A percentile compares a stretch with the other conserved stretches of the same genome.
phyloP scores from a whole-genome alignment of 2,329 filamentous ascomycete genomes.

The Neoscytalidium dimidiatum region DNA sequence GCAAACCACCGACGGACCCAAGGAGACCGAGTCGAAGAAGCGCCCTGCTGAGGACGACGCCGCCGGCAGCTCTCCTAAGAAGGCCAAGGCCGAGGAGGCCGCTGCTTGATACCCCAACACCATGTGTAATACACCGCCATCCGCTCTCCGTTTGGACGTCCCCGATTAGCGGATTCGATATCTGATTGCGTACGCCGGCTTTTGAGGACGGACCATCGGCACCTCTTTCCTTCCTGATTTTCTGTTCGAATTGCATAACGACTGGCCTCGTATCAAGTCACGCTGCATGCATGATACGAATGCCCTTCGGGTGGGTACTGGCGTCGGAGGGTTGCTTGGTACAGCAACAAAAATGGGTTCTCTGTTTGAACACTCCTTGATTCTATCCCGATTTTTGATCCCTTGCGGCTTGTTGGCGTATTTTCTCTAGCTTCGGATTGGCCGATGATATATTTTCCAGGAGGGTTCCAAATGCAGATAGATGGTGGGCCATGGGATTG shows the following conservation, averaged over 20 bases:
- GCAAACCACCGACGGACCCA: slow-evolving; percentile 12
- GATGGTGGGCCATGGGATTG: neutral
- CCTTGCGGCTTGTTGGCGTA: slow-evolving; percentile 1
- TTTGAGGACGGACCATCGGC: neutral
- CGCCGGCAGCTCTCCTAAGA: slow-evolving; percentile 46
- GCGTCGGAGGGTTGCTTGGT: slow-evolving; percentile 6
- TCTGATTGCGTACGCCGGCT: neutral
- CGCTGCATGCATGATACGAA: slow-evolving; percentile 13
- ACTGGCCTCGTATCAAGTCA: slow-evolving; percentile 15
- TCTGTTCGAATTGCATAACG: slow-evolving; percentile 2
- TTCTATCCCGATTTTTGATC: neutral
- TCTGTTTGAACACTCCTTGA: neutral
- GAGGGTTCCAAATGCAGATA: neutral
- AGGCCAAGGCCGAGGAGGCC: slow-evolving; percentile 40
- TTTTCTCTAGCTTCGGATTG: neutral
- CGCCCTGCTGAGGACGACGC: slow-evolving; percentile 45
- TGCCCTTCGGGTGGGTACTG: slow-evolving; percentile 3
- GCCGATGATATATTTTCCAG: neutral
- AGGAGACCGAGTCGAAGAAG: slow-evolving; percentile 42
- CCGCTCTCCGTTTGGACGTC: neutral
- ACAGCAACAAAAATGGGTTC: slow-evolving; percentile 14
- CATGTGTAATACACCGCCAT: neutral
- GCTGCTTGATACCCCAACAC: slow-evolving; percentile 10
- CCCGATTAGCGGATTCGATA: neutral
- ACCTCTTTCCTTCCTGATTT: neutral